These are phyloP conservation scores for Guadua angustifolia DNA, from an alignment of 176 grass and related monocot species.

Conservation along the genomic window DNA sequence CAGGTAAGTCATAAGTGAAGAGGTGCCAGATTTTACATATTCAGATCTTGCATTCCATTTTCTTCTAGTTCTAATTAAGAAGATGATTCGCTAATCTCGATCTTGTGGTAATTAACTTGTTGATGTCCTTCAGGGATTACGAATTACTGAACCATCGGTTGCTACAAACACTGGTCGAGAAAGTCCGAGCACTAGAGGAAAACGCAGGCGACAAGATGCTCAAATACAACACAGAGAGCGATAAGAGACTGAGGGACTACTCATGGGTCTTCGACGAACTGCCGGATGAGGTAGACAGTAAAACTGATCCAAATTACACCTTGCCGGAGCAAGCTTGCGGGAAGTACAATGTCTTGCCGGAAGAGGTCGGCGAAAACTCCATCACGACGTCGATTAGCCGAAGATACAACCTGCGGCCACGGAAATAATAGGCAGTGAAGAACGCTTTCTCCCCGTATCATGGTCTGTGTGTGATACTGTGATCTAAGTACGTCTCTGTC, in stretches of 20 bases:
- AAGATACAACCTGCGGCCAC: constrained; percentile 49
- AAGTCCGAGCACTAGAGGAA: constrained; percentile 44
- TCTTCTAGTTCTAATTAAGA: too few species aligned
- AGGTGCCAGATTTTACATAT: neutral
- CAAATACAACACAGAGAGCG: constrained; percentile 28
- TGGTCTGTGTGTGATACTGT: neutral
- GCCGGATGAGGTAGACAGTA: constrained; percentile 47
- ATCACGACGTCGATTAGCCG: constrained; percentile 24
- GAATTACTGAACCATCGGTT: constrained; percentile 45
- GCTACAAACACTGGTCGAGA: constrained; percentile 54
- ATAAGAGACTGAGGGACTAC: constrained; percentile 43
- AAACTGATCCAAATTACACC: constrained; percentile 28
- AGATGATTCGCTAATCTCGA: neutral
- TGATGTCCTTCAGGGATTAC: constrained; percentile 35
- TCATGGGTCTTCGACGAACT: constrained; percentile 59
- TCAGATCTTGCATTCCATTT: neutral
- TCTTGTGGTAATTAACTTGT: neutral
- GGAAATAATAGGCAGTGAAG: neutral
- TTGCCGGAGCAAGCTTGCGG: neutral
- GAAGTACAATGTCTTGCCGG: neutral
- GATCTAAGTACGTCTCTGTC: neutral
- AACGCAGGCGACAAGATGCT: constrained; percentile 21
- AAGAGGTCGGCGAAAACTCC: constrained; percentile 56
- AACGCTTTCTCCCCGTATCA: neutral
- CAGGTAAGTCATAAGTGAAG: constrained; percentile 18